Conservation (phyloP, 805 yeast species). For the Candida saitoana region DNA sequence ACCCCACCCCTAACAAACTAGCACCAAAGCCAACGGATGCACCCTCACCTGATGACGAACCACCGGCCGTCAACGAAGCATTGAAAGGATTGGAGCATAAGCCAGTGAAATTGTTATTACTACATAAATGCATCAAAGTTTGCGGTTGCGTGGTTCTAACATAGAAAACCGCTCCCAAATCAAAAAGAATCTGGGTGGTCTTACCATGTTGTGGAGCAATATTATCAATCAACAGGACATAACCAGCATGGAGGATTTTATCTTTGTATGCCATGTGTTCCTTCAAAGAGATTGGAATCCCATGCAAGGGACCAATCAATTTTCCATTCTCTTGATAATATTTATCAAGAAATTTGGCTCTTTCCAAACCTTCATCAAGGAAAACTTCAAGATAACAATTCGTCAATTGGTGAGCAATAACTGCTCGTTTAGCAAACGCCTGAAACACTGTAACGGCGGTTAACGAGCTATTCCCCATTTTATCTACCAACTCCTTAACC, state of each 20-base stretch:
- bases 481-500: slow-evolving; percentile 20
- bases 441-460: slow-evolving; percentile 35
- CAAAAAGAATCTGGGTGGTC: slow-evolving; percentile 30
- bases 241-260: slow-evolving; percentile 36
- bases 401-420: slow-evolving; percentile 41
- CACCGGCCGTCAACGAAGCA: slow-evolving; percentile 37
- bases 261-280: slow-evolving; percentile 41
- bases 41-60: slow-evolving; percentile 45
- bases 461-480: slow-evolving; percentile 31
- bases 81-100: slow-evolving; percentile 36
- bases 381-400: slow-evolving; percentile 45
- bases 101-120: slow-evolving; percentile 38
- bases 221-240: slow-evolving; percentile 32
- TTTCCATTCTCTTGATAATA: slow-evolving; percentile 44
- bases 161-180: slow-evolving; percentile 42
- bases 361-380: slow-evolving; percentile 53
- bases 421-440: slow-evolving; percentile 41
- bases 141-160: slow-evolving; percentile 45
- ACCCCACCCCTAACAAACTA: slow-evolving; percentile 36
- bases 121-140: slow-evolving; percentile 42
- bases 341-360: slow-evolving; percentile 54
- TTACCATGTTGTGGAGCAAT: slow-evolving; percentile 26
- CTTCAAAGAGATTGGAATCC: slow-evolving; percentile 61
- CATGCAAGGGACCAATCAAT: slow-evolving; percentile 60
- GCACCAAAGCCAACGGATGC: slow-evolving; percentile 41